Evolutionary conservation across 495 filamentous ascomycete species (phyloP).

Genomic region (Chaetomium cochliodes): DNA sequence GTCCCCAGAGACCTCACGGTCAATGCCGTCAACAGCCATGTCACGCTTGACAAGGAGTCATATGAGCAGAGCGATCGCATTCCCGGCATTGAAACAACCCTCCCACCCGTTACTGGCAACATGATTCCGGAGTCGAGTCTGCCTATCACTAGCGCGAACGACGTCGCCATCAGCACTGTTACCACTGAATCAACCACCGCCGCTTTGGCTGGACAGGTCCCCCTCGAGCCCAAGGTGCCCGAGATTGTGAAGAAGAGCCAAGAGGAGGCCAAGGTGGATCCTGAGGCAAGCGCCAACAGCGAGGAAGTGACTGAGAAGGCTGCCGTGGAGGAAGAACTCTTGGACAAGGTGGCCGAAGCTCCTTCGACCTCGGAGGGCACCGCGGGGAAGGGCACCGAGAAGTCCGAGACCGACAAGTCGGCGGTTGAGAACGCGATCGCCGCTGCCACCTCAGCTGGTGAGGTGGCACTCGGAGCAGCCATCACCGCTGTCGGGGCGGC

Average conservation of each 20-base stretch:
- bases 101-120: slow-evolving; percentile 62
- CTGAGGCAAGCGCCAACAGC: slow-evolving; percentile 60
- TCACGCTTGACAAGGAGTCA: slow-evolving; percentile 75
- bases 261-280: slow-evolving; percentile 53
- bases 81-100: slow-evolving; percentile 52
- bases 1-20: slow-evolving; percentile 61
- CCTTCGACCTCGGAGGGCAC: slow-evolving; percentile 59
- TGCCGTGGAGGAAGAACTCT: slow-evolving; percentile 59
- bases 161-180: slow-evolving; percentile 64
- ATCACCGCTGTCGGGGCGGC: slow-evolving; percentile 35
- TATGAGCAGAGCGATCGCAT: slow-evolving; percentile 73
- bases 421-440: slow-evolving; percentile 43
- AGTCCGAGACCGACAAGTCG: slow-evolving; percentile 46
- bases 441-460: slow-evolving; percentile 42
- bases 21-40: slow-evolving; percentile 57
- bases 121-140: slow-evolving; percentile 86
- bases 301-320: slow-evolving; percentile 61
- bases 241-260: slow-evolving; percentile 67
- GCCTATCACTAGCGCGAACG: slow-evolving; percentile 57
- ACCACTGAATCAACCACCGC: slow-evolving; percentile 70
- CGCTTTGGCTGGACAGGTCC: slow-evolving; percentile 51
- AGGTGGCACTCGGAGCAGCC: slow-evolving; percentile 42
- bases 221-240: slow-evolving; percentile 64
- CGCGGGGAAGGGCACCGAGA: slow-evolving; percentile 46
- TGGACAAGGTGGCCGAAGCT: slow-evolving; percentile 55